Evolutionary conservation across 371 early-diverging fungal genomes (phyloP), one percentile per base, ranked within the genome.

Genomic region (Entomophthora muscae): DNA sequence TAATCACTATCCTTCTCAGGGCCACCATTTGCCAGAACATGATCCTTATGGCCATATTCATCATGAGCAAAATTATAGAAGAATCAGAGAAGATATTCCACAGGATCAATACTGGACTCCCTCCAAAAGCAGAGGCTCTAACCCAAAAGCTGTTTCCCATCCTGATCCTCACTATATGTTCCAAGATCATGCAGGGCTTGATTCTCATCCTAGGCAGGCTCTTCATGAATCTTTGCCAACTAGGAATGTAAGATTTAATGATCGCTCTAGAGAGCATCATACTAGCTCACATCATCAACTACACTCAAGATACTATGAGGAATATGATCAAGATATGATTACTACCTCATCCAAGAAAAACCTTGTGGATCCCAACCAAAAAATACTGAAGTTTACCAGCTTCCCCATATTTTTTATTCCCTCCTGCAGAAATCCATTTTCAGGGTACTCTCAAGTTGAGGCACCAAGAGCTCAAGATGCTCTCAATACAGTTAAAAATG

Each of bases 301-400:
- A 42, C 42, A 5, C 17, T 42, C 5, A 5, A 17, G 17, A 42
- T 42, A 42, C 42, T 42, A 42, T 42, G 17, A 17, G 10, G 17
- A 42, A 5, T 5, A 10, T 42, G 17, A 42, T 5, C 42, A 42
- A 10, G 42, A 42, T 10, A 17, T 42, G 17, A 17, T 17, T 42
- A 42, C 42, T 17, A 17, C 42, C 42, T 42, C 10, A 5, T 17
- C 5, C 17, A 17, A 42, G 42, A 17, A 42, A 42, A 42, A 42
- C 42, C 5, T 17, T 17, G 5, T 42, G 17, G 10, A 5, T 10
- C 42, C 42, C 42, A 42, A 42, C 42, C 42, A 10, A 17, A 42
- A 42, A 42, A 17, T 33, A 32, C 1, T 61, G 23, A 61, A 61
- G 24, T 61, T 61, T 10, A 61, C 61, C 7, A 61, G 61, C 24